Evolutionary conservation across 108 stramenopile species (phyloP), one percentile per base, ranked within the genome.

Genomic region (Bacterosira constricta): DNA sequence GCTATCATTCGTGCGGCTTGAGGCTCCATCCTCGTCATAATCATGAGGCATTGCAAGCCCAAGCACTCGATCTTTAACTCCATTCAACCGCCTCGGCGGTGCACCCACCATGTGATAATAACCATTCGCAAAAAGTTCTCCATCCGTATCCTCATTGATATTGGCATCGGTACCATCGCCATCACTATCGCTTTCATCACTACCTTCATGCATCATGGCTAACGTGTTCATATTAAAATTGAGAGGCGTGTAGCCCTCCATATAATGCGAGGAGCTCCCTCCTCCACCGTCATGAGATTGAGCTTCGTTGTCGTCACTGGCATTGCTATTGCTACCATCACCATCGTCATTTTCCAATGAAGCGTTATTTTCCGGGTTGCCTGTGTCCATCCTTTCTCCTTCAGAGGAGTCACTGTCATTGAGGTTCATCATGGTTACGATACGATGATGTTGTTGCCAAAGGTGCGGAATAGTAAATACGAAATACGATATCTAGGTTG

Each of bases 221-320:
- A 76, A 53, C 32, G 56, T 69, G 37, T 76, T 80, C 67, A 76
- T 71, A 32, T 80, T 46, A 38, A 76, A 75, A 31, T 70, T 56
- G 25, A 80, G 69, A 21, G 79, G 79, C 11, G 79, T 75, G 59
- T 80, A 80, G 17, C 79, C 79, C 55, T 80, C 74, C 73, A 57
- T 53, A 6, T 54, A 41, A 68, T 74, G 69, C 30, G 17, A 42
- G n/a, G n/a, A n/a, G n/a, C n/a, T n/a, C n/a, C n/a, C n/a, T n/a
- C n/a, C n/a, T n/a, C n/a, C n/a, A n/a, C n/a, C n/a, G n/a, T n/a
- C n/a, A n/a, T n/a, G n/a, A n/a, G n/a, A n/a, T n/a, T n/a, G n/a
- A 13, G 7, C 26, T 27, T 52, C 51, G 13, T 25, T 25, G 1
- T 25, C 13, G 23, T 25, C 35, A 27, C 59, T 27, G 39, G 23